Evolutionary conservation across 225 moss, liverwort and hornwort species (phyloP), one percentile per base, ranked within the genome.

Genomic region (Sphagnum contortum): DNA sequence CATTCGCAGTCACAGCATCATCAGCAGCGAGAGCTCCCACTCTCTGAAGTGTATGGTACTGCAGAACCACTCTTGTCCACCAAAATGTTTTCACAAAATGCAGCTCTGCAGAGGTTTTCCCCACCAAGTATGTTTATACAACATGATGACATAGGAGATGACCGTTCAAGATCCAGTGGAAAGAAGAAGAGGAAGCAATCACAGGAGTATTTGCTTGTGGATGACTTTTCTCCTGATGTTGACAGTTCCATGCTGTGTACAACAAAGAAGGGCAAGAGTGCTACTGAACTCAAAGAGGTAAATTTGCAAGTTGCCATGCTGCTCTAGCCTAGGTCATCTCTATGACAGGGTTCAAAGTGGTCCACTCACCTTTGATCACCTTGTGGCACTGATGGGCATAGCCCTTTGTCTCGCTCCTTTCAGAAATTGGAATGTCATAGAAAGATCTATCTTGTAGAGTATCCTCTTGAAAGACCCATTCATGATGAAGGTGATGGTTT

Each of bases 151-250:
- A 63, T 49, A 14, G 73, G 48, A 57, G 12, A 2, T 44, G 61
- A 57, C 59, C 1, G 29, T 29, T 73, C 66, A 11, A 77, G 69
- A 69, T 78, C 84, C 44, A 65, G 80, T 64, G 66, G 70, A 12
- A 84, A 84, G 75, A 84, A 84, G 75, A 84, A 84, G 78, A 81
- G 84, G 71, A 84, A 84, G 67, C 51, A 77, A 49, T 81, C 84
- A 9, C 75, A 75, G 70, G 80, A 77, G 64, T 58, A 13, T 58
- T 5, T 57, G 78, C 60, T 81, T 54, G 84, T 80, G 71, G 84
- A 29, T 29, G 29, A 29, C 29, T 29, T 70, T 58, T 5, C 65
- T 63, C 73, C 68, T 49, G 84, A 78, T 68, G 47, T 46, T 44
- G 66, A 73, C 55, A 59, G 71, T 9, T 66, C 75, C 11, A 75